Base-by-base conservation (phyloP, 768 basidiomycete species). In the Pisolithus sp. region DNA sequence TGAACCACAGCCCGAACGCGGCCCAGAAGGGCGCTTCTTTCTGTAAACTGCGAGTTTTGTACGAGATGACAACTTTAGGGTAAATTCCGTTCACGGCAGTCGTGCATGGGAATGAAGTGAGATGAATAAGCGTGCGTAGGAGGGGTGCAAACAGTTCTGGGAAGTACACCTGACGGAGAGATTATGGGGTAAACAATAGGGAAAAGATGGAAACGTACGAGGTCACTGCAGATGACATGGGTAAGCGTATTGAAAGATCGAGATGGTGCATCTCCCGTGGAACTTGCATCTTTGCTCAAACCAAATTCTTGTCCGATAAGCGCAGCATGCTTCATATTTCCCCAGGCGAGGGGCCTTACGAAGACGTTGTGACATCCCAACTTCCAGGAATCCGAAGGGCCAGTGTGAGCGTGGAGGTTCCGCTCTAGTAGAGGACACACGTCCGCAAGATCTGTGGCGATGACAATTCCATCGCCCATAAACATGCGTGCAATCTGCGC, bases 201-300 rank as follows among this genome's bases (percentile, higher is more conserved):
- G 23, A 49, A 10, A 50, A n/a, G 28, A 30, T 18, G 36, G 37
- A 23, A 38, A 76, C 82, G 62, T 69, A 89, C 89, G 50, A 93
- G 76, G 68, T 93, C 90, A 63, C 91, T 92, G 67, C 89, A 89
- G 20, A 92, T 64, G 42, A 93, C 76, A 60, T 89, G 86, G 1
- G 83, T 85, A 48, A 80, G 59, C 28, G 39, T 54, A 41, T 45
- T 42, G 38, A 20, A 13, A 28, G 34, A 31, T 9, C 23, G 23
- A 44, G 23, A 17, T 28, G 42, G 15, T 7, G 20, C 13, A 26
- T 42, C 50, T 30, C 12, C 31, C 42, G 15, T 66, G 55, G 45
- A 21, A 36, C 51, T 6, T 31, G 17, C 5, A 23, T 44, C 15
- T 12, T 23, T 26, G 9, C 42, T 39, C n/a, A 57, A 42, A 23